phyloP scores from a whole-genome alignment of 345 rosid genomes.

The Cardiospermum halicacabum region DNA sequence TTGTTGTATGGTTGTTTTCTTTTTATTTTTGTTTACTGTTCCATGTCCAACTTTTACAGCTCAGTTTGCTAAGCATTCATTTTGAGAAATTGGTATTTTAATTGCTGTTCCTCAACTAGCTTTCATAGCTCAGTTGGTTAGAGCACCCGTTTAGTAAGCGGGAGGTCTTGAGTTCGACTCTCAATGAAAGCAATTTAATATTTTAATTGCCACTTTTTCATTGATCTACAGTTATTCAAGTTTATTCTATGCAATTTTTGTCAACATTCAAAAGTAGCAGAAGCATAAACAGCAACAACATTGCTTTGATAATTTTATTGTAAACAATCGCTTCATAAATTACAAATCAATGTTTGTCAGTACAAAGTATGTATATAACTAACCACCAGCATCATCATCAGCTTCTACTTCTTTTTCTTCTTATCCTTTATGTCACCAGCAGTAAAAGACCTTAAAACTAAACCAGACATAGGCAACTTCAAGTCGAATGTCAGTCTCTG shows the following conservation, averaged over 20 bases:
- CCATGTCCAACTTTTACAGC: constrained; percentile 57
- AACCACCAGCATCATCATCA: constrained; percentile 3
- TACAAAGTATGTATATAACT: neutral
- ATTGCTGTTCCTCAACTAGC: constrained; percentile 27
- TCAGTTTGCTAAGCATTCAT: constrained; percentile 96
- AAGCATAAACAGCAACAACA: too few relatives aligned
- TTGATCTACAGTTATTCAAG: too few relatives aligned
- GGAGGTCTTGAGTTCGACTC: constrained; percentile 98
- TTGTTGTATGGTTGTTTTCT: neutral
- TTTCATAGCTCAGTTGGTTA: constrained; percentile 97
- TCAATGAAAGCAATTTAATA: constrained; percentile 57
- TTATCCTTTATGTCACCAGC: constrained; percentile 29
- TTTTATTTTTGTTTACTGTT: too few relatives aligned
- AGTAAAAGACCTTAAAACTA: constrained; percentile 42
- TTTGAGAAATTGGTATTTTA: too few relatives aligned
- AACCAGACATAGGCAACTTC: constrained; percentile 47
- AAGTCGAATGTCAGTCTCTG: constrained; percentile 61
- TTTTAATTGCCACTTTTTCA: neutral
- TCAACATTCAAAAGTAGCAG: too few relatives aligned
- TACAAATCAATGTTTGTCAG: constrained; percentile 16
- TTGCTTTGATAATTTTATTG: constrained; percentile 6
- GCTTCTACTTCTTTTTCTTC: constrained; percentile 40
- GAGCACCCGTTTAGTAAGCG: constrained; percentile 94
- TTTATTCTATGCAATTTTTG: too few relatives aligned
- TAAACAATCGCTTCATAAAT: constrained; percentile 13